phyloP scores from a whole-genome alignment of 2,329 filamentous ascomycete genomes.

The Xylariaceae sp. region DNA sequence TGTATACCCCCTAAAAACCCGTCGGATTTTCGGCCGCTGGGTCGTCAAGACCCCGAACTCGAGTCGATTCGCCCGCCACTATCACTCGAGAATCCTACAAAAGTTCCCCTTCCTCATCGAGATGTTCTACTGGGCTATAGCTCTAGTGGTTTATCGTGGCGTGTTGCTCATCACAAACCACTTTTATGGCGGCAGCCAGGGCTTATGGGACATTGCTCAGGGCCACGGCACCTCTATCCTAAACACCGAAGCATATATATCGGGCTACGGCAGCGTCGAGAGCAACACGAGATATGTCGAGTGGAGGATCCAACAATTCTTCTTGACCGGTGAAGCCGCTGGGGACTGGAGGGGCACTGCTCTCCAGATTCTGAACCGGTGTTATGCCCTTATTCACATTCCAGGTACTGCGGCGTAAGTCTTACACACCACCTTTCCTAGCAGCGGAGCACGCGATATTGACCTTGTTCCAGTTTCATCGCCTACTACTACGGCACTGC shows the following conservation, averaged over 20 bases:
- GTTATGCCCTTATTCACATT: constrained; percentile 48
- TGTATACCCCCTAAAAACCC: constrained; percentile 25
- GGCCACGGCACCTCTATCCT: constrained; percentile 40
- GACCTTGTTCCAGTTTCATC: constrained; percentile 34
- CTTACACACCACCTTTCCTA: background rate
- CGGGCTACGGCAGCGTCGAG: constrained; percentile 20
- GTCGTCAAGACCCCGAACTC: constrained; percentile 49
- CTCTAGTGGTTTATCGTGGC: constrained; percentile 60
- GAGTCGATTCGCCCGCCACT: constrained; percentile 52
- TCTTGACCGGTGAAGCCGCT: constrained; percentile 33
- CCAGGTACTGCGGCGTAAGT: constrained; percentile 45
- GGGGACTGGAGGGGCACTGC: constrained; percentile 31
- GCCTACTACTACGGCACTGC: constrained; percentile 42
- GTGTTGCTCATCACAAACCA: constrained; percentile 49
- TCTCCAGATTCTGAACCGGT: constrained; percentile 45
- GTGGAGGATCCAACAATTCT: constrained; percentile 31
- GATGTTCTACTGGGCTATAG: constrained; percentile 71
- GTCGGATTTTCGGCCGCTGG: constrained; percentile 29
- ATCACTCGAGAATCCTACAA: constrained; percentile 57
- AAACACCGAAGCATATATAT: constrained; percentile 34
- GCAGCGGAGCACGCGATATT: background rate
- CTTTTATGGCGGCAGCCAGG: constrained; percentile 46
- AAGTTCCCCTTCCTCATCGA: constrained; percentile 67
- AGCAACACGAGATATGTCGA: constrained; percentile 38
- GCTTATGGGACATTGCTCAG: constrained; percentile 44